These are phyloP conservation scores for Harrya chromipes DNA, from an alignment of 768 basidiomycete species.

Conservation along the genomic window DNA sequence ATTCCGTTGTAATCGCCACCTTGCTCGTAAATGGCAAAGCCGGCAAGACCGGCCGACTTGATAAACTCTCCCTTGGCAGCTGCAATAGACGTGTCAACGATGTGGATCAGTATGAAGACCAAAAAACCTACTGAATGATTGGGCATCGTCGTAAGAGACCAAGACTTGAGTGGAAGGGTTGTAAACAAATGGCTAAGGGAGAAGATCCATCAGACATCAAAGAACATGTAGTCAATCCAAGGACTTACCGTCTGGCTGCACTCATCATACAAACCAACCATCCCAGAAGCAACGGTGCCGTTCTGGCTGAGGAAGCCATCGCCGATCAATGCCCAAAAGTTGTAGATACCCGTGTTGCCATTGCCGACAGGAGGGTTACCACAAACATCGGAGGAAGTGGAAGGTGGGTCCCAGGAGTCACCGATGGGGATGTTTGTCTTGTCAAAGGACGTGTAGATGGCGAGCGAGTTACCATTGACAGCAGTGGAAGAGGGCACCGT, in stretches of 20 bases:
- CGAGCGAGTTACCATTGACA: conserved; percentile 28
- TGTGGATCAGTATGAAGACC: not conserved
- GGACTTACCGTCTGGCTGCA: conserved; percentile 72
- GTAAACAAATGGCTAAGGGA: conserved; percentile 64
- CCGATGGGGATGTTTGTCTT: conserved; percentile 42
- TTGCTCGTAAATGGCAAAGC: conserved; percentile 46
- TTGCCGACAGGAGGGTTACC: conserved; percentile 48
- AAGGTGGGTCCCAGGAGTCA: conserved; percentile 52
- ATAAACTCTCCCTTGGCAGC: conserved; percentile 45
- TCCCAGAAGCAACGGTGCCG: conserved; percentile 50
- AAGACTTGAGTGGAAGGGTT: conserved; percentile 48
- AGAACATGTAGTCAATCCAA: not conserved
- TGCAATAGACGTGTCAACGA: conserved; percentile 12
- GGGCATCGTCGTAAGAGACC: conserved; percentile 64
- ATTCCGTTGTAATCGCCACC: conserved; percentile 41
- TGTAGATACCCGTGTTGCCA: conserved; percentile 49
- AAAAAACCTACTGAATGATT: conserved; percentile 48
- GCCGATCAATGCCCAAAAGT: conserved; percentile 61
- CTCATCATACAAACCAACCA: conserved; percentile 53
- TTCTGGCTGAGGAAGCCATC: conserved; percentile 48
- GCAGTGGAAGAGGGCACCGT: conserved; percentile 25
- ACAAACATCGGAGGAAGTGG: conserved; percentile 52
- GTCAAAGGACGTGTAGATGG: conserved; percentile 53
- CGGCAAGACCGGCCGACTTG: conserved; percentile 30
- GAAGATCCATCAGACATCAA: not conserved